Base-by-base conservation (phyloP, 192 early-diverging fungal species). In the Coemansia sp. region DNA sequence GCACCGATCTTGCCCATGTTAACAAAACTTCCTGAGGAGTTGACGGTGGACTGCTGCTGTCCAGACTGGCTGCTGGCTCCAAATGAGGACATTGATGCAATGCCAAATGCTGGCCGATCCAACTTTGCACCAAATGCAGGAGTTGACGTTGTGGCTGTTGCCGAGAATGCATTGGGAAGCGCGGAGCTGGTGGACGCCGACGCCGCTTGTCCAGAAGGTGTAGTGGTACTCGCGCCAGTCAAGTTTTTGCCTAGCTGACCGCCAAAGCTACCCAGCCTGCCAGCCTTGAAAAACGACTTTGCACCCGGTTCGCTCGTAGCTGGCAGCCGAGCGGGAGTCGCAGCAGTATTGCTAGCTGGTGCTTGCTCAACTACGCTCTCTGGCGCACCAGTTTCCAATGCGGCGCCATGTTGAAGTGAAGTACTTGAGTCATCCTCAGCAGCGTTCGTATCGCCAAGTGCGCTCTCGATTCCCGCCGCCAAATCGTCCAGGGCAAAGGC, bases 81-180 rank as follows among this genome's bases (percentile, higher is more conserved):
- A 65, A 63, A 69, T 29, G 63, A 68, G 7, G 80, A 71, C 75
- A 77, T 77, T 20, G 80, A 82, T 1, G 65, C 65, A 13, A 82
- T 72, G 10, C 80, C 80, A 74, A 82, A 82, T 22, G 69, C 80
- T 22, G 80, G 80, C 22, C 72, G 70, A 40, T 71, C 75, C 44
- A 82, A 47, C 34, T 74, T 77, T 13, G 51, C 13, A 5, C 80
- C 80, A 82, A 82, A 82, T 34, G 40, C 72, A 1, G 66, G 69
- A 6, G 64, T 43, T 7, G 72, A 6, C 13, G 66, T 20, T 24
- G 33, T 34, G 38, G 55, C 29, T 22, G 59, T 24, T 3, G 52
- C 15, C 18, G 79, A 65, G 57, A 82, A 82, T 3, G 80, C 80
- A 55, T 74, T 82, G 20, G 75, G 75, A 36, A 73, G 74, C 15